Conservation (phyloP, 2,329 filamentous ascomycete genomes). For the Aureobasidium sp. region DNA sequence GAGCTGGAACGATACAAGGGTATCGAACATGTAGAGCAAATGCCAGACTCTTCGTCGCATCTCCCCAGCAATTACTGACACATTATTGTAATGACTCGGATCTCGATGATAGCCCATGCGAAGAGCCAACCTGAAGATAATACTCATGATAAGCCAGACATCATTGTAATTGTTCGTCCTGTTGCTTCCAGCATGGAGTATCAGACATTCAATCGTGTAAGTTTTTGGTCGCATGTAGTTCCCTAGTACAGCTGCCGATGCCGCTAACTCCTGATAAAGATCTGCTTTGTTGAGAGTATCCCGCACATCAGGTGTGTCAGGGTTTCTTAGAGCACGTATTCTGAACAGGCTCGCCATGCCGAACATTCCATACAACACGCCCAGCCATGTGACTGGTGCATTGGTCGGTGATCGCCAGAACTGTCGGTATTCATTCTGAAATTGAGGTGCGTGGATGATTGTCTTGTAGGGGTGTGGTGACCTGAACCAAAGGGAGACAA, state of each 20-base stretch:
- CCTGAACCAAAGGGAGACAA: constrained; percentile 31
- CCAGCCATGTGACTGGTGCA: constrained; percentile 40
- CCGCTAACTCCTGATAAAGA: constrained; percentile 25
- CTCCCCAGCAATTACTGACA: constrained; percentile 38
- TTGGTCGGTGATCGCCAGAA: constrained; percentile 39
- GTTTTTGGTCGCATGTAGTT: constrained; percentile 40
- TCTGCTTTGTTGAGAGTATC: constrained; percentile 20
- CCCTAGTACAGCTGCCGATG: constrained; percentile 28
- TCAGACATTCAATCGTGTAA: constrained; percentile 36
- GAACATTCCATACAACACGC: constrained; percentile 42
- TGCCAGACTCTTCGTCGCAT: constrained; percentile 43
- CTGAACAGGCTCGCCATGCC: constrained; percentile 33
- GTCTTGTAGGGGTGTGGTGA: constrained; percentile 29
- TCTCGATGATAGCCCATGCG: constrained; percentile 43
- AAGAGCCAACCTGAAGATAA: constrained; percentile 34
- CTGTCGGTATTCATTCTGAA: constrained; percentile 36
- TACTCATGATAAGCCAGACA: constrained; percentile 37
- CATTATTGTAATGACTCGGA: constrained; percentile 34
- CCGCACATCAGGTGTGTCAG: constrained; percentile 18
- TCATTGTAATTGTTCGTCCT: constrained; percentile 28
- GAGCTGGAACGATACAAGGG: constrained; percentile 42
- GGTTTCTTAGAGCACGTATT: constrained; percentile 23
- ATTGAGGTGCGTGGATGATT: constrained; percentile 56
- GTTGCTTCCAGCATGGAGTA: constrained; percentile 30
- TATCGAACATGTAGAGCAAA: constrained; percentile 38